These are phyloP conservation scores for Annona squamosa DNA, from an alignment of 164 flowering plant genomes.

Conservation along the genomic window DNA sequence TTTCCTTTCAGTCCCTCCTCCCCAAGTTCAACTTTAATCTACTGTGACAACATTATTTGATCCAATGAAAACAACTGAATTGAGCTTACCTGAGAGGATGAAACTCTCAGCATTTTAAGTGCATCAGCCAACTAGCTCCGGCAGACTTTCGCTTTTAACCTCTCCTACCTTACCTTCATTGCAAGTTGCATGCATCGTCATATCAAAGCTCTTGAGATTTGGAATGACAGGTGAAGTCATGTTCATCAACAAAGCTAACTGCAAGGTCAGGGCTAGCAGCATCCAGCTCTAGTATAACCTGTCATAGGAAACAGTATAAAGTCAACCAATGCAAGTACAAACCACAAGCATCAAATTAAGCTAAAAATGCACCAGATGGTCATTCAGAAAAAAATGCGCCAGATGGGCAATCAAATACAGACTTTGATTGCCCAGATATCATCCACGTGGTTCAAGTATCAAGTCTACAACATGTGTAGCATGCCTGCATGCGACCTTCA, in stretches of 20 bases:
- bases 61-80: background rate
- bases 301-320: constrained; percentile 5
- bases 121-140: too few relatives aligned
- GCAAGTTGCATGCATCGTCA: background rate
- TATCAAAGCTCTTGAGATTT: constrained; percentile 34
- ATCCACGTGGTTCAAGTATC: background rate
- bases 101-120: too few relatives aligned
- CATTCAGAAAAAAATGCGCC: too few relatives aligned
- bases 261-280: constrained; percentile 49
- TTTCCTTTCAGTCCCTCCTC: too few relatives aligned
- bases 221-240: constrained; percentile 58
- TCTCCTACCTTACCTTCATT: background rate
- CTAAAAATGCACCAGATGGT: background rate
- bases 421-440: too few relatives aligned
- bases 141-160: too few relatives aligned
- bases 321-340: background rate
- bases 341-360: background rate
- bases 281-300: constrained; percentile 78
- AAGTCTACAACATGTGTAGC: background rate
- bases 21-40: too few relatives aligned
- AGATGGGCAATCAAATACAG: too few relatives aligned
- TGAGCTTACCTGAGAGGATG: too few relatives aligned
- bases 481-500: background rate
- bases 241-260: constrained; percentile 45
- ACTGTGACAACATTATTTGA: too few relatives aligned